A percentile compares a stretch with the other conserved stretches of the same genome.
These are phyloP conservation scores for Rhododendron molle DNA, from an alignment of 148 eudicot genomes.

Conservation along the genomic window DNA sequence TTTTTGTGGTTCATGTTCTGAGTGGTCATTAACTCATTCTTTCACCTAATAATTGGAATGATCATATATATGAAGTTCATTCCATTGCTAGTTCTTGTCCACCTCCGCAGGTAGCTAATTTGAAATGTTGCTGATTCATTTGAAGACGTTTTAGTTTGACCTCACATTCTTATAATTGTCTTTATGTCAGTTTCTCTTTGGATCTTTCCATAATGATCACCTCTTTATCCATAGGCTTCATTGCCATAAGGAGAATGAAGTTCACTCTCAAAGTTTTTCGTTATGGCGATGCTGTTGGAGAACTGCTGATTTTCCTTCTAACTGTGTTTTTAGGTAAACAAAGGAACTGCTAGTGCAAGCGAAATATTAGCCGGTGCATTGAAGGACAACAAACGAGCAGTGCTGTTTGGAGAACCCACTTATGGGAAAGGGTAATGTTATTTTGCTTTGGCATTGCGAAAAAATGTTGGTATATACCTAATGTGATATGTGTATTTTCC, in stretches of 20 bases:
- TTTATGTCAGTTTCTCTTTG: background rate
- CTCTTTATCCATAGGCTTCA: no score
- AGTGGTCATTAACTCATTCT: background rate
- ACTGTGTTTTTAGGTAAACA: constrained; percentile 63
- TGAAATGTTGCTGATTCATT: background rate
- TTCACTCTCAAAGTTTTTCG: background rate
- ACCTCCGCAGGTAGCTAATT: background rate
- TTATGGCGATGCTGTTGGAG: background rate
- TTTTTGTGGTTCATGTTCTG: background rate
- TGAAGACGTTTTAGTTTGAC: background rate
- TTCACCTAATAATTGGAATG: background rate
- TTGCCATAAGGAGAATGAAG: background rate
- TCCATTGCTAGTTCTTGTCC: background rate
- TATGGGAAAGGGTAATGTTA: constrained; percentile 85
- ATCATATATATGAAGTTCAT: background rate
- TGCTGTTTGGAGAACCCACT: constrained; percentile 86
- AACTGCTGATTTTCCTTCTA: background rate
- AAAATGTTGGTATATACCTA: background rate
- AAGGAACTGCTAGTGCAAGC: constrained; percentile 99
- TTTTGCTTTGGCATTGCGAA: background rate
- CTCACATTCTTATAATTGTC: background rate
- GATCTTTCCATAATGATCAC: background rate
- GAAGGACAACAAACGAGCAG: constrained; percentile 95
- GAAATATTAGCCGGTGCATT: constrained; percentile 98
- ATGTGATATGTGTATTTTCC: background rate